Percentiles rank a stretch among this genome's conserved stretches.
Evolutionary conservation across 208 protist genomes (phyloP).

Genomic region (Trypanosoma vivax): DNA sequence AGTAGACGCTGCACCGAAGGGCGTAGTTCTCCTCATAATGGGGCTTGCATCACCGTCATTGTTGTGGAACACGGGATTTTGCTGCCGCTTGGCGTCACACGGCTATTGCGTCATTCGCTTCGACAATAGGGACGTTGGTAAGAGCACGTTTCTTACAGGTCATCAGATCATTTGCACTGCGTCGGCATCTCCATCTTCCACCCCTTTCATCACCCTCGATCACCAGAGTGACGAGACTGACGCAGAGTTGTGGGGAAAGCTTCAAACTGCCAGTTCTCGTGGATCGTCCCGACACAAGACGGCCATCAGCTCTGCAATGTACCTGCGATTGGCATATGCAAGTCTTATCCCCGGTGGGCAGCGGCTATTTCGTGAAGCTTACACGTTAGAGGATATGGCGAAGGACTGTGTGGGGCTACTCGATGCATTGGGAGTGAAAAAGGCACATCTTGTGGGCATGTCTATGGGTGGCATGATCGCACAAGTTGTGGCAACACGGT

Average conservation of each 20-base stretch:
- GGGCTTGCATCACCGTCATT: constrained; percentile 37
- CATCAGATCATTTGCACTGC: not conserved
- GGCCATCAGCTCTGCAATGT: no score
- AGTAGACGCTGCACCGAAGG: not conserved
- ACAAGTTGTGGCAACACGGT: constrained; percentile 47
- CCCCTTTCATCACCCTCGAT: not conserved
- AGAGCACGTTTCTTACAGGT: constrained; percentile 49
- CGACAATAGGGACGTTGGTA: constrained; percentile 71
- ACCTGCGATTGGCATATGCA: constrained; percentile 5
- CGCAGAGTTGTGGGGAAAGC: no score
- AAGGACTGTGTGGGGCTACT: constrained; percentile 56
- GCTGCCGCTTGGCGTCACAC: constrained; percentile 20
- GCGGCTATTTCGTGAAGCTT: constrained; percentile 9
- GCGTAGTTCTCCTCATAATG: constrained; percentile 54
- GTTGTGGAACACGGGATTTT: constrained; percentile 57
- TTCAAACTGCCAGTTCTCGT: no score
- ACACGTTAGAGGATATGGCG: constrained; percentile 40
- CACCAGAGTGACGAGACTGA: no score
- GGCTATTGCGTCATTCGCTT: constrained; percentile 63
- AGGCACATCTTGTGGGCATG: constrained; percentile 58
- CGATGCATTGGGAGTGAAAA: constrained; percentile 24
- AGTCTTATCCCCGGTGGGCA: not conserved
- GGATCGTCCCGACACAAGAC: no score
- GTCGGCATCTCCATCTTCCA: not conserved
- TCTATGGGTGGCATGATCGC: constrained; percentile 71